phyloP scores from a whole-genome alignment of 2,329 filamentous ascomycete species.

The Cercospora zeina region DNA sequence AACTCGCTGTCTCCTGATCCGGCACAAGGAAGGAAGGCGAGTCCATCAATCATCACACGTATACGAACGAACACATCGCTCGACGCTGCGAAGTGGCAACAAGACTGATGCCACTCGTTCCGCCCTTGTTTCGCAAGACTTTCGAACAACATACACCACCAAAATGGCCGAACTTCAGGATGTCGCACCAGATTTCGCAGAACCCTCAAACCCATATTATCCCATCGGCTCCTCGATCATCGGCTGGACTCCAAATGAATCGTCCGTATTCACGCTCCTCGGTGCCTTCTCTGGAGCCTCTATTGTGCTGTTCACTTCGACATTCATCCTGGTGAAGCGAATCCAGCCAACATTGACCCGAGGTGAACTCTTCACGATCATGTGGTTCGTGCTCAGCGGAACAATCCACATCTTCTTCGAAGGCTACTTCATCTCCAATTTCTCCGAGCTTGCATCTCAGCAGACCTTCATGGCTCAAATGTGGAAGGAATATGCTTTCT shows the following conservation, averaged over 20 bases:
- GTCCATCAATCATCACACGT: neutral
- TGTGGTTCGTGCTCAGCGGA: constrained; percentile 76
- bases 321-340: constrained; percentile 56
- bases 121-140: neutral
- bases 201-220: constrained; percentile 63
- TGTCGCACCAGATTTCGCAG: neutral
- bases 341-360: constrained; percentile 55
- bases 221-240: constrained; percentile 63
- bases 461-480: constrained; percentile 78
- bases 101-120: neutral
- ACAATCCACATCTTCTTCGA: constrained; percentile 80
- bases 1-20: too few relatives aligned
- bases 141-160: neutral
- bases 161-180: neutral
- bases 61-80: neutral
- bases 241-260: constrained; percentile 67
- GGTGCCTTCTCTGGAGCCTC: constrained; percentile 60
- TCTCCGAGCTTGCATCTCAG: constrained; percentile 62
- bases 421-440: constrained; percentile 76
- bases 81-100: neutral
- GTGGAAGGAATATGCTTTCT: constrained; percentile 90
- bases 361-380: constrained; percentile 59
- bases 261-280: constrained; percentile 60
- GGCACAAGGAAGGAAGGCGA: neutral
- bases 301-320: constrained; percentile 58